These are phyloP conservation scores for Buxus sempervirens DNA, from an alignment of 164 flowering plant species.

Conservation along the genomic window DNA sequence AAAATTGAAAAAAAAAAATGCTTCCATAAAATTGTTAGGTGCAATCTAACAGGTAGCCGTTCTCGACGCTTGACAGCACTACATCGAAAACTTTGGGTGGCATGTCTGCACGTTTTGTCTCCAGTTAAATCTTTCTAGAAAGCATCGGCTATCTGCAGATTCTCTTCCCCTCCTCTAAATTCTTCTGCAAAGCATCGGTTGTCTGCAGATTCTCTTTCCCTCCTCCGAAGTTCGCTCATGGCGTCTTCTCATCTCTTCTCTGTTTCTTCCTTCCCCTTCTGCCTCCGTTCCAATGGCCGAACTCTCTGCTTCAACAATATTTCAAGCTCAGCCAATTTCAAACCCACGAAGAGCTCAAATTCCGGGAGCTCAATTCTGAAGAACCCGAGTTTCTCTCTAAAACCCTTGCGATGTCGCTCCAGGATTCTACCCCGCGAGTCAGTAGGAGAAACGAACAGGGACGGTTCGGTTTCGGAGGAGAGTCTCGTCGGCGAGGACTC, in stretches of 20 bases:
- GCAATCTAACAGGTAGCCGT: too few species aligned
- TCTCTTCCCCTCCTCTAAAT: neutral
- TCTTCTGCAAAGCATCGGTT: neutral
- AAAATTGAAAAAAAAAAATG: too few species aligned
- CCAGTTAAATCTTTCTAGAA: too few species aligned
- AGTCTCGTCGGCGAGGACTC: conserved; percentile 73
- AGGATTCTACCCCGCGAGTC: conserved; percentile 24
- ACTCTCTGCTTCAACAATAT: neutral
- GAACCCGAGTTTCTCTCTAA: neutral
- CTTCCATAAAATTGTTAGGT: too few species aligned
- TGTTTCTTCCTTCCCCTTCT: conserved; percentile 9
- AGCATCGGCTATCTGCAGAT: too few species aligned
- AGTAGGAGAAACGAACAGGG: conserved; percentile 22
- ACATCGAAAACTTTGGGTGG: too few species aligned
- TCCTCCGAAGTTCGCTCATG: conserved; percentile 14
- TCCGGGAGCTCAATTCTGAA: neutral
- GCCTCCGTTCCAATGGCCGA: conserved; percentile 2
- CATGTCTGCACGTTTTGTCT: too few species aligned
- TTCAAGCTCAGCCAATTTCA: neutral
- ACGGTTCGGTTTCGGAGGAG: conserved; percentile 10
- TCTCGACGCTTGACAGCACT: too few species aligned
- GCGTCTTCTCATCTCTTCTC: conserved; percentile 29
- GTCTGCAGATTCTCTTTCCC: neutral
- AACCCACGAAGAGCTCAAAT: conserved; percentile 5
- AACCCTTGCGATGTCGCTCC: neutral